phyloP scores from a whole-genome alignment of 257 asterid genomes.

The Osmanthus fragrans region DNA sequence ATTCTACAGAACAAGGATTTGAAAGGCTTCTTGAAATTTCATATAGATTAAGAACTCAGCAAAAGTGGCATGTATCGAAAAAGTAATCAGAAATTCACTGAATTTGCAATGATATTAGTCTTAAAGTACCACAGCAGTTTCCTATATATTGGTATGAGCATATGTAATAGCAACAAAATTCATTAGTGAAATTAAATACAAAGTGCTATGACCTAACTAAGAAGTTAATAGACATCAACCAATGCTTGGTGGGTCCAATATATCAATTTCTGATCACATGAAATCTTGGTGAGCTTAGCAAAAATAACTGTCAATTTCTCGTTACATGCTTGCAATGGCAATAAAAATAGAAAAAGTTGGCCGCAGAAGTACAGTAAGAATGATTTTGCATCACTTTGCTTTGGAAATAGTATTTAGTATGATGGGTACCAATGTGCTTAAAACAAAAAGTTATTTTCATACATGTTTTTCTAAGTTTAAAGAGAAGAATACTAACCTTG shows the following conservation, averaged over 20 bases:
- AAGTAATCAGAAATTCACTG: constrained; percentile 6
- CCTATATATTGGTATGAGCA: background rate
- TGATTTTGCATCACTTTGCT: background rate
- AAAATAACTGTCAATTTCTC: background rate
- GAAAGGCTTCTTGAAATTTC: constrained; percentile 1
- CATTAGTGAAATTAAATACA: background rate
- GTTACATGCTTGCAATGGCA: background rate
- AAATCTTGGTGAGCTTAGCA: constrained; percentile 1
- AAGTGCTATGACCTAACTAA: background rate
- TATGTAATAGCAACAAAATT: background rate
- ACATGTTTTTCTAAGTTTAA: constrained; percentile 2
- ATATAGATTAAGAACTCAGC: constrained; percentile 6
- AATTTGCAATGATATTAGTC: background rate
- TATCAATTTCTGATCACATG: background rate
- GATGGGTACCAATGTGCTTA: background rate
- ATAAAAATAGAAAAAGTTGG: background rate
- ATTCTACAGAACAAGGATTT: constrained; percentile 2
- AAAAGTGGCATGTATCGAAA: background rate
- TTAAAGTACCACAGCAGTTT: background rate
- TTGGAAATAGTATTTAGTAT: background rate
- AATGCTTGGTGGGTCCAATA: constrained; percentile 1
- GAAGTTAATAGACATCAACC: background rate
- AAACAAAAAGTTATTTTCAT: background rate
- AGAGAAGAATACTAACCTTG: constrained; percentile 62
- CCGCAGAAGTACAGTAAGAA: background rate